phyloP scores from a whole-genome alignment of 1,139 yeast species.

The Sugiyamaella grinbergsii region DNA sequence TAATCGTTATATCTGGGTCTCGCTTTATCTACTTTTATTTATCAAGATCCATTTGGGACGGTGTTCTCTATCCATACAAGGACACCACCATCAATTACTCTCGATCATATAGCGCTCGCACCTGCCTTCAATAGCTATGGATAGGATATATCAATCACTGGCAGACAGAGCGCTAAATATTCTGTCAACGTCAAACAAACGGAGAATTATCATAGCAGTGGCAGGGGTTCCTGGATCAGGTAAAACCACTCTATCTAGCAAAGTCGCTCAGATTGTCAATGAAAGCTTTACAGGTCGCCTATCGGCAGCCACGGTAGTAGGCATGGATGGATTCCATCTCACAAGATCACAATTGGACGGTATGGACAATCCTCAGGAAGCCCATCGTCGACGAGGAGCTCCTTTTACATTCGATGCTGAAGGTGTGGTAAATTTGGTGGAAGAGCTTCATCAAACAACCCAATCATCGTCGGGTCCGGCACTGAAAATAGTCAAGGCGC shows the following conservation, averaged over 20 bases:
- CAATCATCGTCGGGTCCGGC: background rate
- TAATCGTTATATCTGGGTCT: no score
- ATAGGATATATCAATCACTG: constrained; percentile 38
- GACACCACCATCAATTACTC: no score
- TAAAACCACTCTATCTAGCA: constrained; percentile 64
- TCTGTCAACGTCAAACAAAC: constrained; percentile 40
- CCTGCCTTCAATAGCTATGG: constrained; percentile 32
- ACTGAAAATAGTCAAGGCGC: constrained; percentile 42
- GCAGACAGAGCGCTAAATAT: constrained; percentile 39
- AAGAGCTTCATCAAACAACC: constrained; percentile 18
- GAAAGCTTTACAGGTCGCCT: constrained; percentile 8
- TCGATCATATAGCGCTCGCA: background rate
- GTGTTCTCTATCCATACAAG: no score
- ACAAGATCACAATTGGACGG: constrained; percentile 56
- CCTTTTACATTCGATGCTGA: constrained; percentile 79
- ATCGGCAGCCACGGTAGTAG: constrained; percentile 42
- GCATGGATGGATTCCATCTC: constrained; percentile 85
- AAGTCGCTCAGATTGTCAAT: constrained; percentile 49
- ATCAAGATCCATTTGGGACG: background rate
- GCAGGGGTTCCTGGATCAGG: constrained; percentile 88
- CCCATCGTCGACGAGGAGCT: constrained; percentile 73
- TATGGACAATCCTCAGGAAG: constrained; percentile 57
- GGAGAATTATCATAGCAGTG: constrained; percentile 56
- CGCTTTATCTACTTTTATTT: background rate
- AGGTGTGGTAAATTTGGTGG: constrained; percentile 47